These are phyloP conservation scores for Gossypioides kirkii DNA, from an alignment of 345 rosid species.

Conservation along the genomic window DNA sequence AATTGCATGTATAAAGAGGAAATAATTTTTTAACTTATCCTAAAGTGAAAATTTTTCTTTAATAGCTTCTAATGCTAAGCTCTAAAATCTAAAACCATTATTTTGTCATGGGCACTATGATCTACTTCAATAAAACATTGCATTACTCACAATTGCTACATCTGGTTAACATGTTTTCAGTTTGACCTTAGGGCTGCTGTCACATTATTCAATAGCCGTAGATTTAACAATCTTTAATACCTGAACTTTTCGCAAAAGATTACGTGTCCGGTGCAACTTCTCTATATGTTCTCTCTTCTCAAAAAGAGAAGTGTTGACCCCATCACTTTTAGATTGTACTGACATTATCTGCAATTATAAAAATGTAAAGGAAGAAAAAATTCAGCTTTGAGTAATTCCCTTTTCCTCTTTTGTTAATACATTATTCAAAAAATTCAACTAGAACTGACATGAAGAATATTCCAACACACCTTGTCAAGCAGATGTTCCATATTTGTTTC, in stretches of 20 bases:
- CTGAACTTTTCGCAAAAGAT: slow-evolving; percentile 99
- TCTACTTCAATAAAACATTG: background rate
- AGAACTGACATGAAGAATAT: background rate
- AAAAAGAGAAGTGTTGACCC: slow-evolving; percentile 85
- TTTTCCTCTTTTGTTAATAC: background rate
- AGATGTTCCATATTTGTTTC: slow-evolving; percentile 95
- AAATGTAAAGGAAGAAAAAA: background rate
- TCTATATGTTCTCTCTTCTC: slow-evolving; percentile 97
- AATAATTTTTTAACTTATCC: background rate
- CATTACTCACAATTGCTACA: background rate
- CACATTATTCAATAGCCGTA: background rate
- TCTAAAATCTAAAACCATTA: background rate
- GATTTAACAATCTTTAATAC: slow-evolving; percentile 26
- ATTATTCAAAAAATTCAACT: background rate
- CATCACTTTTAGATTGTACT: slow-evolving; percentile 96
- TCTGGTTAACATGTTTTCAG: background rate
- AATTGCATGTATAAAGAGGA: background rate
- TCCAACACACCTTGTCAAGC: slow-evolving; percentile 63
- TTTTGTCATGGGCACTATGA: background rate
- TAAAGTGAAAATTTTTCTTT: background rate
- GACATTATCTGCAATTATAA: slow-evolving; percentile 66
- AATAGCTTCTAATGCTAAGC: background rate
- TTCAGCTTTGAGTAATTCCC: background rate
- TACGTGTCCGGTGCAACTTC: slow-evolving; percentile 90
- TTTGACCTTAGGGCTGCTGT: background rate